These are phyloP conservation scores for Euphorbia celastroides DNA, from an alignment of 441 rosid species.

Conservation along the genomic window DNA sequence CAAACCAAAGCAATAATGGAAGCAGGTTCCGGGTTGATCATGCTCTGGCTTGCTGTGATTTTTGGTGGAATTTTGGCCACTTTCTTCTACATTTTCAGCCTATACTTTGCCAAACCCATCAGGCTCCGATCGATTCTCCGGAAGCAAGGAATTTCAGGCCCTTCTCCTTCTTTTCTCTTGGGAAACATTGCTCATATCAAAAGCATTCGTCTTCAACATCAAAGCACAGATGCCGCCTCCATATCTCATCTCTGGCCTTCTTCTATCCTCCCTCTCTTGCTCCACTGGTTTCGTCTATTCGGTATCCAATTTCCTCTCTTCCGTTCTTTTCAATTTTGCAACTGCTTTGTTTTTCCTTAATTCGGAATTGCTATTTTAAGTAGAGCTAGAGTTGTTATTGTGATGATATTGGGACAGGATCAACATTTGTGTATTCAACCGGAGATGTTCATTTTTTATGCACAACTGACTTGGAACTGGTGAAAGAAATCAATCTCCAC, in stretches of 20 bases:
- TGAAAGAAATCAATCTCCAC: conserved; percentile 32
- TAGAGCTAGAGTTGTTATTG: neutral
- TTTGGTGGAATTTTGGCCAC: no score
- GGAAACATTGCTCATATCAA: neutral
- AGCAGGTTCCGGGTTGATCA: no score
- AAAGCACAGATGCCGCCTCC: neutral
- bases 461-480: conserved; percentile 32
- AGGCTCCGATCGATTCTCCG: no score
- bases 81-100: no score
- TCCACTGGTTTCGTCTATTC: neutral
- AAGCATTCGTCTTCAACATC: neutral
- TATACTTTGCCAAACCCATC: no score
- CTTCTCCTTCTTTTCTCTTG: neutral
- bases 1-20: no score
- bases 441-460: conserved; percentile 30
- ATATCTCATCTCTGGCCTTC: neutral
- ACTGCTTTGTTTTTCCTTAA: no score
- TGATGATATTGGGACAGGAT: conserved; percentile 20
- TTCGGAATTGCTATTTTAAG: neutral
- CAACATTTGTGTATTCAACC: conserved; percentile 35
- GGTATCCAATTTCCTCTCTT: conserved; percentile 20
- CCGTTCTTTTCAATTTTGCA: neutral
- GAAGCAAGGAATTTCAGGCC: neutral
- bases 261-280: neutral
- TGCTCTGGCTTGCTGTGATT: no score